These are phyloP conservation scores for Suhomyces taliae DNA, from an alignment of 1,139 yeast species.

Conservation along the genomic window DNA sequence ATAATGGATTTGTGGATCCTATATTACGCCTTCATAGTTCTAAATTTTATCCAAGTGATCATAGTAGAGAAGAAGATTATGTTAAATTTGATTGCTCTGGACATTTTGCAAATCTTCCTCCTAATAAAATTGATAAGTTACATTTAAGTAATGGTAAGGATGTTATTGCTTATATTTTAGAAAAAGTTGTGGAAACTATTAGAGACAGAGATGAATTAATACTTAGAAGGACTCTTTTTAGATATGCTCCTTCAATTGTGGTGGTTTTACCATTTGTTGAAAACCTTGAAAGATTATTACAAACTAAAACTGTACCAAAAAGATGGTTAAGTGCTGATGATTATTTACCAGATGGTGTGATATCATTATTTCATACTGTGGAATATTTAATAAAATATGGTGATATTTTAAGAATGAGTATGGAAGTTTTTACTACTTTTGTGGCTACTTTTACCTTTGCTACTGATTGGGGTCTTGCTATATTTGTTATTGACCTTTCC, in stretches of 20 bases:
- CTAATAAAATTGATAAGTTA: conserved; percentile 4
- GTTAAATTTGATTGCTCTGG: neutral
- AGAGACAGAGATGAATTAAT: neutral
- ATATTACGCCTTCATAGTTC: neutral
- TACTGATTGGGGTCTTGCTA: conserved; percentile 11
- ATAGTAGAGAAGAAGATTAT: neutral
- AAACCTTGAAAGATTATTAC: neutral
- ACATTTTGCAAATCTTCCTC: neutral
- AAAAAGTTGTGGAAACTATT: neutral
- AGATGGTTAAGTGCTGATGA: conserved; percentile 2
- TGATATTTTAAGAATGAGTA: conserved; percentile 6
- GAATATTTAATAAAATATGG: conserved; percentile 6
- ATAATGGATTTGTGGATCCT: conserved; percentile 1
- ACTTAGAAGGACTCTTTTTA: conserved; percentile 2
- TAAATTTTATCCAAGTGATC: conserved; percentile 3
- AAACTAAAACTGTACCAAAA: neutral
- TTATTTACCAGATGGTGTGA: conserved; percentile 7
- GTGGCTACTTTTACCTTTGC: conserved; percentile 6
- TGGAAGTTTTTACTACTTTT: conserved; percentile 8
- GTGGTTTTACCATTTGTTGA: neutral
- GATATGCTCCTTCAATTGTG: conserved; percentile 2
- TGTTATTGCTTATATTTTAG: neutral
- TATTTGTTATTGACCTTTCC: conserved; percentile 8
- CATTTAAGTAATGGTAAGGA: conserved; percentile 5
- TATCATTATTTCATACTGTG: conserved; percentile 1